Conservation (phyloP, 2,329 filamentous ascomycete species). For the Aspergillus luchuensis region DNA sequence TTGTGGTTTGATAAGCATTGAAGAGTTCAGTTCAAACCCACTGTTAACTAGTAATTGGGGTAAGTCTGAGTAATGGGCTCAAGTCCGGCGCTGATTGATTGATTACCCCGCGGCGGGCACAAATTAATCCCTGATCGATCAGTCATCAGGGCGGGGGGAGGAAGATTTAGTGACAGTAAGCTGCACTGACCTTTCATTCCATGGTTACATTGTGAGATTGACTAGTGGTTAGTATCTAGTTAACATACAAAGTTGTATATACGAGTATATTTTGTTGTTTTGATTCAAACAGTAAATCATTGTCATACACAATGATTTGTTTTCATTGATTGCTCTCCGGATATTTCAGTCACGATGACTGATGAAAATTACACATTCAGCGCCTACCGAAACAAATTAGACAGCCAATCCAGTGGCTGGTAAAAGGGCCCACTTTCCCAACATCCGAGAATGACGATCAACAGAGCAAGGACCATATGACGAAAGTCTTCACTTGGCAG, state of each 20-base stretch:
- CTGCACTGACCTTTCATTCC: neutral
- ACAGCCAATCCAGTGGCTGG: neutral
- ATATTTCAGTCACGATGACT: neutral
- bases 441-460: constrained; percentile 8
- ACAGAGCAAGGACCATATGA: constrained; percentile 16
- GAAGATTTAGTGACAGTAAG: neutral
- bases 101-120: constrained; percentile 10
- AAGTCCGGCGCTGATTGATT: neutral
- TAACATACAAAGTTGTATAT: too few species aligned
- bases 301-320: too few species aligned
- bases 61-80: neutral
- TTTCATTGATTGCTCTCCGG: too few species aligned
- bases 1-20: neutral
- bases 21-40: neutral
- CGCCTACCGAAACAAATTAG: too few species aligned
- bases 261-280: too few species aligned
- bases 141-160: constrained; percentile 1
- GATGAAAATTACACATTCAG: neutral
- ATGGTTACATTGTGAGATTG: constrained; percentile 11
- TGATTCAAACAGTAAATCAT: too few species aligned
- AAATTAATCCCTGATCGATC: constrained; percentile 3
- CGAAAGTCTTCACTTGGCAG: neutral
- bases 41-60: neutral
- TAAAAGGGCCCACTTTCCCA: constrained; percentile 10
- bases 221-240: too few species aligned